These are phyloP conservation scores for Orbilia javanica DNA, from an alignment of 2,329 filamentous ascomycete genomes.

Conservation along the genomic window DNA sequence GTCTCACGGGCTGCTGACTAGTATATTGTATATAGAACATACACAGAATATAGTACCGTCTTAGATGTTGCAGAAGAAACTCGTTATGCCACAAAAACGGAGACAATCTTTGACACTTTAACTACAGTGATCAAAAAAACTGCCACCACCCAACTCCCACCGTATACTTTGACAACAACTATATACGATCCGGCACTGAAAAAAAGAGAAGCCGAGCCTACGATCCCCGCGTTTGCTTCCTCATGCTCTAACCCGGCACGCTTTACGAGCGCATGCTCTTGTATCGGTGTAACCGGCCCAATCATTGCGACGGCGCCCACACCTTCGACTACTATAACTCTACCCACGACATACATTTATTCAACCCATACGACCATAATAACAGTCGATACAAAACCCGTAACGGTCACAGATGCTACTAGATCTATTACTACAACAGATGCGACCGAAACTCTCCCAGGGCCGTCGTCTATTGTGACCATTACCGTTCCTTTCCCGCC, in stretches of 20 bases:
- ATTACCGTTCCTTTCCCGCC: background rate
- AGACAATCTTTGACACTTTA: conserved; percentile 13
- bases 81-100: background rate
- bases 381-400: background rate
- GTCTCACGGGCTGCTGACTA: background rate
- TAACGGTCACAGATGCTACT: conserved; percentile 23
- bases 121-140: background rate
- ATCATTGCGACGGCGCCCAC: conserved; percentile 22
- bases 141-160: background rate
- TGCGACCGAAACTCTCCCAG: background rate
- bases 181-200: conserved; percentile 17
- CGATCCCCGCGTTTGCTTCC: conserved; percentile 61
- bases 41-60: background rate
- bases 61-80: background rate
- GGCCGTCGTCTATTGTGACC: background rate
- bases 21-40: background rate
- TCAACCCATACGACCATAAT: conserved; percentile 47
- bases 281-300: conserved; percentile 59
- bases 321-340: conserved; percentile 21
- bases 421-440: background rate
- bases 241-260: conserved; percentile 58
- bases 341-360: conserved; percentile 49
- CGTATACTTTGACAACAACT: background rate
- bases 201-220: conserved; percentile 23
- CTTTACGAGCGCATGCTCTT: conserved; percentile 63